Percentiles rank a stretch among this genome's conserved stretches.
Conservation (phyloP, 129 eudicot genomes). For the Silybum marianum region DNA sequence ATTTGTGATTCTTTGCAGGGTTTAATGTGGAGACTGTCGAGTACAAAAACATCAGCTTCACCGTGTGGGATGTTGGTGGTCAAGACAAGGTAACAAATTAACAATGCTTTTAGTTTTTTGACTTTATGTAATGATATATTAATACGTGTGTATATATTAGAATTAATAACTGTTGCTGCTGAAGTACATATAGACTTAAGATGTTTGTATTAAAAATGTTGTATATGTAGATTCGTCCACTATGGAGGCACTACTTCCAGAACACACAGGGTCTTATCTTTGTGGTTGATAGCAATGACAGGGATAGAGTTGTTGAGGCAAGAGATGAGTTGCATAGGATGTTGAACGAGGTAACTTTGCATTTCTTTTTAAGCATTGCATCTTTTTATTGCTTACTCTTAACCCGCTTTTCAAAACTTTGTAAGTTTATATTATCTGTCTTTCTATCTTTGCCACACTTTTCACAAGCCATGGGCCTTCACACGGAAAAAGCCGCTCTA, state of each 20-base stretch:
- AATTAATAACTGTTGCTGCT: neutral
- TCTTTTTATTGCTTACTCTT: neutral
- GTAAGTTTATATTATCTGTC: neutral
- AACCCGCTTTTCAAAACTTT: neutral
- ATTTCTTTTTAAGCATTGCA: neutral
- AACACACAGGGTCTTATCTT: conserved; percentile 99
- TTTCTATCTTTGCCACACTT: neutral
- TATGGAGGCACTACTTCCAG: conserved; percentile 99
- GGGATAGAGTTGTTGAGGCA: conserved; percentile 99
- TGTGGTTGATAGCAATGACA: conserved; percentile 99
- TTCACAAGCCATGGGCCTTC: neutral
- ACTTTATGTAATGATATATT: conserved; percentile 2
- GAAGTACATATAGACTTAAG: neutral
- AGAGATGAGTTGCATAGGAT: conserved; percentile 99
- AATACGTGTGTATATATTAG: neutral
- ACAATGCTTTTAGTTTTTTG: neutral
- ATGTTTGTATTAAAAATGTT: neutral
- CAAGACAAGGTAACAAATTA: conserved; percentile 67
- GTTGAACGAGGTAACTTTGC: conserved; percentile 86
- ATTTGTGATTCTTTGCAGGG: conserved; percentile 33
- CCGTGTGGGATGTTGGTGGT: conserved; percentile 68
- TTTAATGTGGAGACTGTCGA: conserved; percentile 62
- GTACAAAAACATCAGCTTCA: conserved; percentile 60
- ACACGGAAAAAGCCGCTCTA: neutral
- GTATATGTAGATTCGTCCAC: conserved; percentile 84